Evolutionary conservation across 805 yeast genomes (phyloP).

Genomic region (Helenozyma rhizophorensis): DNA sequence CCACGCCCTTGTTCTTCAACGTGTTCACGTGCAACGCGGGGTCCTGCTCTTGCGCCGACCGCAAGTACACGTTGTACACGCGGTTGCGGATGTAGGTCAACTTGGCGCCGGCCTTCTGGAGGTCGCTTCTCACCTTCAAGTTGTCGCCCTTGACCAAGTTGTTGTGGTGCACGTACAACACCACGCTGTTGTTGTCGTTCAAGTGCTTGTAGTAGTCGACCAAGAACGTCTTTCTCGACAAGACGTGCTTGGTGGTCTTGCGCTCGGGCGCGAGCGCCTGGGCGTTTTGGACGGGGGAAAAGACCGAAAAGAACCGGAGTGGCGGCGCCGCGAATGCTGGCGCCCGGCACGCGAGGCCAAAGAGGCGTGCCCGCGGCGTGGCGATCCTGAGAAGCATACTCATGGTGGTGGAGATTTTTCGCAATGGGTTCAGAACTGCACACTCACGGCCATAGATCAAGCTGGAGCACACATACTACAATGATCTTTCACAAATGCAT

Average conservation of each 20-base stretch:
- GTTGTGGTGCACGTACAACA: conserved; percentile 81
- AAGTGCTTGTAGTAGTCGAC: conserved; percentile 74
- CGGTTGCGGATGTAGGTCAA: conserved; percentile 65
- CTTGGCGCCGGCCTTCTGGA: conserved; percentile 63
- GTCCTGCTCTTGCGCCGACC: conserved; percentile 63
- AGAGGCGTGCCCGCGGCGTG: too few relatives aligned
- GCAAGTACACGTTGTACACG: conserved; percentile 70
- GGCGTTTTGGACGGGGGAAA: too few relatives aligned
- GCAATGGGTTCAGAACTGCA: too few relatives aligned
- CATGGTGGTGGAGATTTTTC: too few relatives aligned
- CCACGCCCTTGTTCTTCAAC: conserved; percentile 35
- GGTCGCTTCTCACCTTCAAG: conserved; percentile 54
- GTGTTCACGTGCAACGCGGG: conserved; percentile 64
- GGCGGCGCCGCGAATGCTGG: too few relatives aligned
- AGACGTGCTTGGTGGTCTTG: conserved; percentile 55
- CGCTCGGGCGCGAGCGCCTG: conserved; percentile 16
- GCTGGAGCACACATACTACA: too few relatives aligned
- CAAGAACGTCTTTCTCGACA: conserved; percentile 80
- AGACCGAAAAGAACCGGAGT: too few relatives aligned
- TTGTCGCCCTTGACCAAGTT: conserved; percentile 71
- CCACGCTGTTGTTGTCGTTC: conserved; percentile 62
- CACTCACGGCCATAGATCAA: too few relatives aligned
- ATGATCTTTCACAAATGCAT: too few relatives aligned
- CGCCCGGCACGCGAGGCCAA: too few relatives aligned
- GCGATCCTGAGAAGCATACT: too few relatives aligned